Evolutionary conservation across 306 rosid species (phyloP), one percentile per base, ranked within the genome.

Genomic region (Medicago arabica): DNA sequence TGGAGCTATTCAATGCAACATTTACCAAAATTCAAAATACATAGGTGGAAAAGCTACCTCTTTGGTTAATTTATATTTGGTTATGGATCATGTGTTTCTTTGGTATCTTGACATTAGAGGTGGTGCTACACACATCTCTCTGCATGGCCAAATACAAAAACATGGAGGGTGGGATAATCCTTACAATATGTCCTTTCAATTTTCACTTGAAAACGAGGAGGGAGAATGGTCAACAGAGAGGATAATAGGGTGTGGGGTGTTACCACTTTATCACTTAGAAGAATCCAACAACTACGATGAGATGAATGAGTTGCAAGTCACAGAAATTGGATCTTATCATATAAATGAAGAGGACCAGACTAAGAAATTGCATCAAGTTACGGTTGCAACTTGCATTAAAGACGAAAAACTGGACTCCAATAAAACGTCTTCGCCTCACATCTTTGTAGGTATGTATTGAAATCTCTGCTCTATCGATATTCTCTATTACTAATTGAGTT

Each of bases 201-300:
- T 47, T 50, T 12, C 25, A 1, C 1, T 21, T 40, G 28, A 28
- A 44, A 4, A 9, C 14, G 40, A 59, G 39, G 25, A 55, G 10
- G 47, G 65, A 21, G 38, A 36, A 12, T 13, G 41, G 53, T 14
- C 58, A 7, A 13, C n/a, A 12, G 13, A 47, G 62, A 6, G 38
- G 39, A 49, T 75, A 51, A 75, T 13, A 15, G 72, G 65, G 16
- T 50, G 79, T 50, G 72, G 65, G 8, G 5, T 75, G 31, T 28
- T 36, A 0, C 72, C 79, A 55, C 61, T 55, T 55, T 55, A 55
- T 55, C 31, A 55, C 61, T 55, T 55, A 19, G 31, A 55, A 55
- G 61, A 55, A 55, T 53, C 59, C 15, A 4, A 46, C 51, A 46
- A 46, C 15, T 46, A 12, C 13, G 6, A 46, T 12, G 16, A 46